Base-by-base conservation (phyloP, 2,329 filamentous ascomycete genomes). In the Claviceps sp. region DNA sequence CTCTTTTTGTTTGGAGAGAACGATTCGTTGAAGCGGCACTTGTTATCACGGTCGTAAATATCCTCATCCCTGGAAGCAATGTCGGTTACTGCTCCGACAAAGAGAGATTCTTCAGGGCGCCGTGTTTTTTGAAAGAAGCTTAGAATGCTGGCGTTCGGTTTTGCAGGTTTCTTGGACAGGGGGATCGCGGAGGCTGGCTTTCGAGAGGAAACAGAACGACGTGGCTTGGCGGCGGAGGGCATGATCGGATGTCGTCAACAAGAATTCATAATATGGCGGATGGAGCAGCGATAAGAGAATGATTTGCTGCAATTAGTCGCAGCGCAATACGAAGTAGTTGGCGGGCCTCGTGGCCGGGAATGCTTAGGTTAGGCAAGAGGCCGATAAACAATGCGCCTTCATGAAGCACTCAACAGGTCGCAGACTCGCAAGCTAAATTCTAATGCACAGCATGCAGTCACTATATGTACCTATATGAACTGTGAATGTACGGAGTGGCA, bases 41-140 rank as follows among this genome's bases (percentile, higher is more conserved):
- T 47, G 38, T 63, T 59, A 52, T 65, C 58, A 47, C 55, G 58
- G 50, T 51, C 48, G 50, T 67, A 63, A 5, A 64, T 46, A 48
- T 67, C 59, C n/a, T 62, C 59, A 14, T 67, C 58, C 11, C 55
- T 54, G 13, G 50, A 38, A n/a, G 54, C 52, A 13, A 52, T n/a
- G 8, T 58, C 59, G 1, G 59, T 50, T 3, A 57, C 44, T 16
- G 61, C 56, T n/a, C 63, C 67, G 0, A 73, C 65, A 57, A 86
- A 85, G 9, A 85, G 73, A 20, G 73, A 71, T 52, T 81, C 70
- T 55, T 84, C 74, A 52, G 76, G 70, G 50, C 77, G 76, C 41
- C 79, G 76, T 0, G 78, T 73, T 61, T 87, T 88, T 61, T 85
- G 82, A 63, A 89, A 89, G 65, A 88, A 89, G 56, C 68, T 87